These are phyloP conservation scores for Conticribra guillardii DNA, from an alignment of 108 stramenopile species.

Conservation along the genomic window DNA sequence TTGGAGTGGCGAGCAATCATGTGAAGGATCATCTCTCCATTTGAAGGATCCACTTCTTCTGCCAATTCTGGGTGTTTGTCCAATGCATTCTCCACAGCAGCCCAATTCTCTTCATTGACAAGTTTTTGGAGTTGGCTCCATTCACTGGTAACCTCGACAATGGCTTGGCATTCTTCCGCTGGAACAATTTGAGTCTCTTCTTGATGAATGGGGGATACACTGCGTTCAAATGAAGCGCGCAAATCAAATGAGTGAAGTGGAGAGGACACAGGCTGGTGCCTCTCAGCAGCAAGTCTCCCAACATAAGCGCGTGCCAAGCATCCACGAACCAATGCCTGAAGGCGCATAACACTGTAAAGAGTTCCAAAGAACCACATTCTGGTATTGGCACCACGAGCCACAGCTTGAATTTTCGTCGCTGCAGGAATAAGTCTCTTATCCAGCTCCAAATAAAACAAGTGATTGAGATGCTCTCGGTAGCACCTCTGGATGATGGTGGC, in stretches of 20 bases:
- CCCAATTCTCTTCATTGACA: slow-evolving; percentile 85
- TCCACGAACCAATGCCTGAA: slow-evolving; percentile 50
- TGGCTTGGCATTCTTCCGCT: slow-evolving; percentile 25
- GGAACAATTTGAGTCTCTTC: slow-evolving; percentile 20
- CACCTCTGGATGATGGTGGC: slow-evolving; percentile 57
- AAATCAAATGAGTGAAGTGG: slow-evolving; percentile 32
- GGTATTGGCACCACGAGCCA: slow-evolving; percentile 48
- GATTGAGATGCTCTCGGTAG: slow-evolving; percentile 58
- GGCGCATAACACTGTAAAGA: slow-evolving; percentile 42
- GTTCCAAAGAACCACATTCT: slow-evolving; percentile 51
- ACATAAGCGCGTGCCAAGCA: slow-evolving; percentile 33
- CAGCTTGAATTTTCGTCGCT: slow-evolving; percentile 37
- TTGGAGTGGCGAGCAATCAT: slow-evolving; percentile 73
- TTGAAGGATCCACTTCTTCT: slow-evolving; percentile 65
- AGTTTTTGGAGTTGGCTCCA: slow-evolving; percentile 63
- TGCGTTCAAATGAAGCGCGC: slow-evolving; percentile 14
- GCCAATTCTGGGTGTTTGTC: slow-evolving; percentile 78
- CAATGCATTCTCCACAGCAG: slow-evolving; percentile 73
- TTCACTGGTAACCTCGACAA: slow-evolving; percentile 22
- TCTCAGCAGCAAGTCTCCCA: slow-evolving; percentile 22
- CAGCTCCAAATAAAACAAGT: slow-evolving; percentile 61
- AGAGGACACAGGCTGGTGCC: slow-evolving; percentile 41
- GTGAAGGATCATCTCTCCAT: slow-evolving; percentile 81
- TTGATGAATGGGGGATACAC: background rate
- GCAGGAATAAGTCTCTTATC: slow-evolving; percentile 44